A percentile compares a stretch with the other conserved stretches of the same genome.
Evolutionary conservation across 331 rosid species (phyloP).

Genomic region (Dryas integrifolia): DNA sequence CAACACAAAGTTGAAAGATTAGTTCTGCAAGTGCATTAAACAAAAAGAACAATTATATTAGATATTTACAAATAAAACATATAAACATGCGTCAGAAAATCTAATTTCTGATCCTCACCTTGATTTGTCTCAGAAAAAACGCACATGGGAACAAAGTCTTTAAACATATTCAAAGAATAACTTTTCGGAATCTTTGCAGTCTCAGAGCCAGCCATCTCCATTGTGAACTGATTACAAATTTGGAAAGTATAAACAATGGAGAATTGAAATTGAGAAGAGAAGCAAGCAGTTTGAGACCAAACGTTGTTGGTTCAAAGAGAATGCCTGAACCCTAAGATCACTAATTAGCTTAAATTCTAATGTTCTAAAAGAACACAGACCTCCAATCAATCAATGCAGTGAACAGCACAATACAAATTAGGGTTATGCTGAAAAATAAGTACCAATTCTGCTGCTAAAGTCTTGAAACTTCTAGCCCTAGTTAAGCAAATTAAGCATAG

Average conservation of each 20-base stretch:
- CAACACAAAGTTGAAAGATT: neutral
- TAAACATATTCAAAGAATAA: slow-evolving; percentile 79
- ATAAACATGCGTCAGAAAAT: neutral
- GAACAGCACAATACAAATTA: neutral
- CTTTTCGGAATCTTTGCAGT: slow-evolving; percentile 58
- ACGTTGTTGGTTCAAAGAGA: neutral
- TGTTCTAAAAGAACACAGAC: neutral
- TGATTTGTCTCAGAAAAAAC: slow-evolving; percentile 84
- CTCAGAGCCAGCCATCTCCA: slow-evolving; percentile 81
- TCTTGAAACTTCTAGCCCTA: neutral
- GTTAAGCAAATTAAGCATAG: neutral
- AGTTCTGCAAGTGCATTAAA: neutral
- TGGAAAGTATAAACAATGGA: slow-evolving; percentile 26
- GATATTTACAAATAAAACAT: neutral
- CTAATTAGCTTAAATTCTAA: neutral
- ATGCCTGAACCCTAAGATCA: neutral
- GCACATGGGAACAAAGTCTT: slow-evolving; percentile 94
- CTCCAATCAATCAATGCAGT: neutral
- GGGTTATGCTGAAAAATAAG: neutral
- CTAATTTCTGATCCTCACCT: slow-evolving; percentile 51
- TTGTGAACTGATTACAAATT: slow-evolving; percentile 62
- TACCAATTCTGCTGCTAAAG: neutral
- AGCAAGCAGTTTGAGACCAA: neutral
- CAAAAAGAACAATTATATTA: neutral
- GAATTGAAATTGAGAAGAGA: neutral